Evolutionary conservation across 2,329 filamentous ascomycete genomes (phyloP), one percentile per base, ranked within the genome.

Genomic region (Claviceps pusilla): DNA sequence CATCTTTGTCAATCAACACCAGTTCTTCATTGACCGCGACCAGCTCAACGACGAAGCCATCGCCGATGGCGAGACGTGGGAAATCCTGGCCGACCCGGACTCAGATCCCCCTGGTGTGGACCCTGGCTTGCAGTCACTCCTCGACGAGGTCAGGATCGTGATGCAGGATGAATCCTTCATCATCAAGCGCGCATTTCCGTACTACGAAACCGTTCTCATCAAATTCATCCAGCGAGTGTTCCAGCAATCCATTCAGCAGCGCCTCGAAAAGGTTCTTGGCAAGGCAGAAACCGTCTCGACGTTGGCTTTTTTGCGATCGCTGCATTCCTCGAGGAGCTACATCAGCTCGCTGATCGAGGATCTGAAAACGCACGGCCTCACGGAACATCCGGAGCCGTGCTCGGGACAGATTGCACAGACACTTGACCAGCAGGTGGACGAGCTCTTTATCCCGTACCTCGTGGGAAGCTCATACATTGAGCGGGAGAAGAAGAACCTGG

Each of bases 141-240:
- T 97, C 39, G 91, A 97, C 62, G 93, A 98, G 68, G 90, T 97
- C 62, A 89, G 86, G 68, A 85, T 96, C 48, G 89, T 96, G 48
- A 89, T 97, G 69, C 91, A 97, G 66, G 91, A 97, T 64, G 93
- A 98, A 65, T 96, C 91, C 10, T 87, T 89, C 60, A 95, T 96
- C 67, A 97, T 98, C 67, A 95, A 93, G 68, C 82, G 89, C 52
- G 91, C 93, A 0, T 98, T 98, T 64, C 93, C 93, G 0, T 96
- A 90, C 67, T 91, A 95, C 61, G 93, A 98, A 62, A 90, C 91
- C 56, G 93, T 98, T 1, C 73, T 98, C 51, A 84, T 84, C 59
- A 91, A 91, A 62, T 98, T 98, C 63, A 78, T 98, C 52, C 93
- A 98, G 69, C 80, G 93, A 60, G 86, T 98, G 11, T 98, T 98